These are phyloP conservation scores for Pseudomicrostroma phylloplanum DNA, from an alignment of 1,284 basidiomycete species.

Conservation along the genomic window DNA sequence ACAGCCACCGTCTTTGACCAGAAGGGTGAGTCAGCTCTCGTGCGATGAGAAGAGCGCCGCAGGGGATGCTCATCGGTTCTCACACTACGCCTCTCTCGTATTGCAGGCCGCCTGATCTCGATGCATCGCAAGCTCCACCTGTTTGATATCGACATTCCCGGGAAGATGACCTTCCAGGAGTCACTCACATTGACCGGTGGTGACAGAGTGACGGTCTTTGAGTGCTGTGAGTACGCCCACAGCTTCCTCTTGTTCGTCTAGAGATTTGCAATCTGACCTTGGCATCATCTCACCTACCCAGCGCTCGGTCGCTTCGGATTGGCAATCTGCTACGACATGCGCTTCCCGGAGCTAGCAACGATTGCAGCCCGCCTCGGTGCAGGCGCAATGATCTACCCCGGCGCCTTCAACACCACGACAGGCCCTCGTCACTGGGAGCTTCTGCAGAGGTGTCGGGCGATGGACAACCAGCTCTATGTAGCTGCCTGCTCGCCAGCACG, in stretches of 20 bases:
- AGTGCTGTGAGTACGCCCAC: conserved; percentile 60
- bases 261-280: neutral
- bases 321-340: conserved; percentile 70
- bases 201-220: conserved; percentile 69
- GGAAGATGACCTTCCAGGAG: conserved; percentile 96
- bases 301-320: conserved; percentile 76
- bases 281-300: neutral
- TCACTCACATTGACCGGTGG: conserved; percentile 86
- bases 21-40: conserved; percentile 57
- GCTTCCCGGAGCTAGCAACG: conserved; percentile 92
- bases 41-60: too few relatives aligned
- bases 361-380: conserved; percentile 81
- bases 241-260: neutral
- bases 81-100: too few relatives aligned
- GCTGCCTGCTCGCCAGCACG: conserved; percentile 93
- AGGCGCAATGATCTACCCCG: conserved; percentile 73
- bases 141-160: conserved; percentile 97
- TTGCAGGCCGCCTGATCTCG: conserved; percentile 61
- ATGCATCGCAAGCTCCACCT: conserved; percentile 90
- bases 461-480: conserved; percentile 93
- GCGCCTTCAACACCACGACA: conserved; percentile 62
- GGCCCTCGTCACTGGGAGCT: conserved; percentile 96
- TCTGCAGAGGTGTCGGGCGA: conserved; percentile 76
- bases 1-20: conserved; percentile 67
- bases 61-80: too few relatives aligned